Percentiles rank a stretch among this genome's conserved stretches.
These are phyloP conservation scores for Malus sieversii DNA, from an alignment of 306 rosid genomes.

Conservation along the genomic window DNA sequence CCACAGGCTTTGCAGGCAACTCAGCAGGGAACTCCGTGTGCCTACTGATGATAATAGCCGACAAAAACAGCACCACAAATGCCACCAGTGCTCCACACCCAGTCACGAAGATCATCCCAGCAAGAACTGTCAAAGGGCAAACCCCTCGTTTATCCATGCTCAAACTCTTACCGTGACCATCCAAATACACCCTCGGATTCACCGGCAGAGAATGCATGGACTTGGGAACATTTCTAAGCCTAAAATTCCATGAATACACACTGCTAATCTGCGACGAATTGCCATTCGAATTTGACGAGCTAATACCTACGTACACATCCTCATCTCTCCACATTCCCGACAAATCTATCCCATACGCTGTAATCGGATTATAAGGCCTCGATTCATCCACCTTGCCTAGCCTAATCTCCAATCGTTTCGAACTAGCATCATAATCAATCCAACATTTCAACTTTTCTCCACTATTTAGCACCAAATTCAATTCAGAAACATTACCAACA, in stretches of 20 bases:
- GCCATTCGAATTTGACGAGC: slow-evolving; percentile 39
- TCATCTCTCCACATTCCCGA: slow-evolving; percentile 32
- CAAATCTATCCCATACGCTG: slow-evolving; percentile 40
- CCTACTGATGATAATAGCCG: slow-evolving; percentile 41
- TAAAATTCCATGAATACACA: slow-evolving; percentile 51
- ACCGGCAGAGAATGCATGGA: slow-evolving; percentile 50
- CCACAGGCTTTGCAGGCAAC: slow-evolving; percentile 23
- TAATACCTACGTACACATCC: slow-evolving; percentile 42
- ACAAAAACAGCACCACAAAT: slow-evolving; percentile 45
- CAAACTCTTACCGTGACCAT: slow-evolving; percentile 4
- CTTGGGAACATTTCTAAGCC: slow-evolving; percentile 17
- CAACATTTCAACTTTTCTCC: slow-evolving; percentile 47
- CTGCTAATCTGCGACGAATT: slow-evolving; percentile 38
- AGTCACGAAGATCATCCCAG: slow-evolving; percentile 49
- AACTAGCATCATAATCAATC: slow-evolving; percentile 55
- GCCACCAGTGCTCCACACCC: slow-evolving; percentile 51
- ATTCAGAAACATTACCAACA: slow-evolving; percentile 18
- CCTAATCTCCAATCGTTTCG: slow-evolving; percentile 44
- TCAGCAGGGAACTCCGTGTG: slow-evolving; percentile 18
- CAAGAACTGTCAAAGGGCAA: slow-evolving; percentile 37
- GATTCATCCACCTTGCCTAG: slow-evolving; percentile 30
- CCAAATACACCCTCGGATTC: slow-evolving; percentile 24
- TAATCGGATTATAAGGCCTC: slow-evolving; percentile 39
- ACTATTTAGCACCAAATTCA: slow-evolving; percentile 26
- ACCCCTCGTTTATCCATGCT: neutral